phyloP scores from a whole-genome alignment of 192 early-diverging fungal species.

The Mortierella alpina region DNA sequence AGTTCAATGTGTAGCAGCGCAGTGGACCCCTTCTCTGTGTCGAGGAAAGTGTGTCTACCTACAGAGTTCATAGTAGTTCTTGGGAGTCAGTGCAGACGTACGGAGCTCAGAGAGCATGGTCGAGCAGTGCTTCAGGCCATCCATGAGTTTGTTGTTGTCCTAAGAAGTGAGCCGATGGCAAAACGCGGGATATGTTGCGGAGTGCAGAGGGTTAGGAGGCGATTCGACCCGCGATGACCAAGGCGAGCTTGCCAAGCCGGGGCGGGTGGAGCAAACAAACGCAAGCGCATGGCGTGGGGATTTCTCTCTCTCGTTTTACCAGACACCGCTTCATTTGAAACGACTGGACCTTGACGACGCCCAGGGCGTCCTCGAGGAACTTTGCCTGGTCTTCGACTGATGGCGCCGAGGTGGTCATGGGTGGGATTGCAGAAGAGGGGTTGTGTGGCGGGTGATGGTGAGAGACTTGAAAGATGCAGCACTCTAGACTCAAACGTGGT shows the following conservation, averaged over 20 bases:
- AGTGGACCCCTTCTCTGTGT: background rate
- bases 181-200: background rate
- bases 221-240: background rate
- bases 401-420: conserved; percentile 53
- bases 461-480: background rate
- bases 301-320: conserved; percentile 58
- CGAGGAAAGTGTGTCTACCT: conserved; percentile 42
- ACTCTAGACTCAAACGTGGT: background rate
- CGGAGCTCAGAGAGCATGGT: conserved; percentile 97
- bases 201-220: background rate
- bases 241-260: background rate
- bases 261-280: background rate
- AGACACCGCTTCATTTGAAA: conserved; percentile 96
- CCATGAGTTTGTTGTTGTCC: conserved; percentile 93
- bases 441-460: background rate
- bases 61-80: conserved; percentile 99
- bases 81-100: conserved; percentile 94
- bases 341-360: conserved; percentile 93
- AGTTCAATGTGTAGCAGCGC: background rate
- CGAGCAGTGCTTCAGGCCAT: conserved; percentile 98
- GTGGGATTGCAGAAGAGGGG: background rate
- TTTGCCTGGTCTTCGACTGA: conserved; percentile 88
- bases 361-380: conserved; percentile 91
- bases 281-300: background rate
- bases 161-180: conserved; percentile 19